Percentiles rank a stretch among this genome's conserved stretches.
These are phyloP conservation scores for Podospora appendiculata DNA, from an alignment of 495 filamentous ascomycete genomes.

Conservation along the genomic window DNA sequence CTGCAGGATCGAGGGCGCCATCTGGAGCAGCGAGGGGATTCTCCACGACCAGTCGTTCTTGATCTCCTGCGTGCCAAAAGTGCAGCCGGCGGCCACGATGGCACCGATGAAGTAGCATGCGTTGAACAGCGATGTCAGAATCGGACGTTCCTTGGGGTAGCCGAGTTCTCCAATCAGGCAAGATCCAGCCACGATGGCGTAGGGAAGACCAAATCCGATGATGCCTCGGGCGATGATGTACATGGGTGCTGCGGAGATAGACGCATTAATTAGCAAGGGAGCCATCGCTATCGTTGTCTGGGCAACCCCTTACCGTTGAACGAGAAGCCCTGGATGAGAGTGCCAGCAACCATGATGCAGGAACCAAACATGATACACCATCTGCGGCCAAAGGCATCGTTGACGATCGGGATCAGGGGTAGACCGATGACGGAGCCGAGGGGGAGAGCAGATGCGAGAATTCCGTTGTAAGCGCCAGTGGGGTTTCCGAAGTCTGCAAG, in stretches of 20 bases:
- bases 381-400: slow-evolving; percentile 47
- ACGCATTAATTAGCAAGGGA: background rate
- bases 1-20: slow-evolving; percentile 48
- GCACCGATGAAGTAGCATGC: slow-evolving; percentile 56
- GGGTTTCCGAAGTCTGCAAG: slow-evolving; percentile 38
- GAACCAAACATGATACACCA: slow-evolving; percentile 55
- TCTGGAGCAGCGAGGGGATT: slow-evolving; percentile 52
- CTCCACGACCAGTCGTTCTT: slow-evolving; percentile 56
- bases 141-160: slow-evolving; percentile 56
- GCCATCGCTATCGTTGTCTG: background rate
- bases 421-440: slow-evolving; percentile 44
- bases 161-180: slow-evolving; percentile 56
- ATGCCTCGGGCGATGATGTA: slow-evolving; percentile 57
- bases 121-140: slow-evolving; percentile 61
- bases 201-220: slow-evolving; percentile 56
- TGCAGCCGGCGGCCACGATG: slow-evolving; percentile 51
- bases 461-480: slow-evolving; percentile 36
- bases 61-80: slow-evolving; percentile 50
- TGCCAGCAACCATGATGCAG: slow-evolving; percentile 48
- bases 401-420: slow-evolving; percentile 50
- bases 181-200: slow-evolving; percentile 55
- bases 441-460: slow-evolving; percentile 35
- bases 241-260: slow-evolving; percentile 30
- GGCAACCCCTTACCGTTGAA: slow-evolving; percentile 31
- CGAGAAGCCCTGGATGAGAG: slow-evolving; percentile 46